Evolutionary conservation across 768 basidiomycete species (phyloP), one percentile per base, ranked within the genome.

Genomic region (Hygrophoropsis aurantiaca): DNA sequence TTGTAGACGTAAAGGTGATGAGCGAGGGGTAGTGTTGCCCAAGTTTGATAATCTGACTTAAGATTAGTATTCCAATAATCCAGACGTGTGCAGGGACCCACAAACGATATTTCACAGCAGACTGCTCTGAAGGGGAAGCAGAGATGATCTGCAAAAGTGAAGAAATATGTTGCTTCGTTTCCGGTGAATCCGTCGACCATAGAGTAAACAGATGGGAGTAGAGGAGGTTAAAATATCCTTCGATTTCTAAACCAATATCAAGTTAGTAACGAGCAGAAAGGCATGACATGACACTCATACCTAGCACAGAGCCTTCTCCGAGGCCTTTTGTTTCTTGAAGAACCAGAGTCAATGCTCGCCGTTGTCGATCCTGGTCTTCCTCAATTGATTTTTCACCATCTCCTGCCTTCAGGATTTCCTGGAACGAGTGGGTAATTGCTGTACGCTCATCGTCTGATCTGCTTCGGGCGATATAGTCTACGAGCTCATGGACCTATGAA

Each of bases 141-240:
- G 80, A 72, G 46, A 89, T 80, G 20, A 75, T 73, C 52, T 69
- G 67, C 38, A 86, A 65, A 39, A 90, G 70, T 23, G 68, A 59
- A 13, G 65, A 58, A 36, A 85, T 57, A 55, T 77, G 75, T 43
- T 73, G 62, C 57, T 71, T 79, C n/a, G 72, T 73, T 62, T 85
- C 81, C 15, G 78, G 61, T 5, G 81, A 76, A 46, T 80, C 75
- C 39, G 68, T 50, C 6, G 80, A 66, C 66, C 80, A 84, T 20
- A 87, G 68, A 9, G 76, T 65, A 53, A 87, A 76, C 32, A 90
- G 60, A 68, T 91, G 87, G 3, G 89, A 78, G 58, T 80, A 85
- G 35, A 92, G 61, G 26, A 92, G 75, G 65, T 91, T 91, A 75
- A 90, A 92, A 66, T 91, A 92, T 16, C 90, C 90, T 69, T 92